Conservation (phyloP, 495 filamentous ascomycete genomes). For the Pseudoneurospora amorphoporcata region DNA sequence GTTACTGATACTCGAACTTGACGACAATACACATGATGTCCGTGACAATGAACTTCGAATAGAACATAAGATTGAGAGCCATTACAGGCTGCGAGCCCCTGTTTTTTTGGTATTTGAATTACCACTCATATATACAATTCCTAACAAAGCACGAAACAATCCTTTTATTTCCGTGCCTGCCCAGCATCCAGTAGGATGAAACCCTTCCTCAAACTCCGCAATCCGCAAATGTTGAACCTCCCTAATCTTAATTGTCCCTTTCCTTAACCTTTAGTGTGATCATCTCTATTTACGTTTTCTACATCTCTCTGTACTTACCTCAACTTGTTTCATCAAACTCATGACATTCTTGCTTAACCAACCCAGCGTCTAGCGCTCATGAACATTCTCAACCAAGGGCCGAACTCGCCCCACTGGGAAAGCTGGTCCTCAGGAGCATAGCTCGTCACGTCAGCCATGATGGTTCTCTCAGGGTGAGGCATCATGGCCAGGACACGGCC, state of each 20-base stretch:
- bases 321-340: not conserved
- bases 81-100: not conserved
- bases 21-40: not conserved
- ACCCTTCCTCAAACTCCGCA: not conserved
- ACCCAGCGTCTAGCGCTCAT: slow-evolving; percentile 78
- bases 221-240: not conserved
- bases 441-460: slow-evolving; percentile 71
- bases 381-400: slow-evolving; percentile 80
- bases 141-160: not conserved
- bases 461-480: slow-evolving; percentile 93
- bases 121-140: not conserved
- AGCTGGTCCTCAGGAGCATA: slow-evolving; percentile 55
- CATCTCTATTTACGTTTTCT: not conserved
- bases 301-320: not conserved
- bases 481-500: slow-evolving; percentile 88
- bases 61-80: not conserved
- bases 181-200: not conserved
- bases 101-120: not conserved
- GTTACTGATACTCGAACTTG: not conserved
- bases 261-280: not conserved
- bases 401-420: slow-evolving; percentile 73
- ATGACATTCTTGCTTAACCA: slow-evolving; percentile 34
- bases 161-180: not conserved
- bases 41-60: not conserved
- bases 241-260: not conserved